Evolutionary conservation across 108 stramenopile genomes (phyloP), one percentile per base, ranked within the genome.

Genomic region (Pseudonitzschia pungens): DNA sequence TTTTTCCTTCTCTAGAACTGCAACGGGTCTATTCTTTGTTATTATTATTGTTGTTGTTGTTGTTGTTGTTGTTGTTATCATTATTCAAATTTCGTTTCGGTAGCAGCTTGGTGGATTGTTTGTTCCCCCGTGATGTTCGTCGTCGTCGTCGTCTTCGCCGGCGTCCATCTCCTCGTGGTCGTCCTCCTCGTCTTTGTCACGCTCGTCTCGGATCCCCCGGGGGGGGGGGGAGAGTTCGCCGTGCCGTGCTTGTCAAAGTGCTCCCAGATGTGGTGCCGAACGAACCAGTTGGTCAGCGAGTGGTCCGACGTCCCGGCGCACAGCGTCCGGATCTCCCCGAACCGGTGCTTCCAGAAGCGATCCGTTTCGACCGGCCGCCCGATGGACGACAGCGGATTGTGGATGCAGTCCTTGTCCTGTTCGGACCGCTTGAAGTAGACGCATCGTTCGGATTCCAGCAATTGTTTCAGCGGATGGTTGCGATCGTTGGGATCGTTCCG

Each of bases 221-320:
- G n/a, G n/a, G n/a, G n/a, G n/a, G n/a, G n/a, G n/a, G n/a, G n/a
- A n/a, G n/a, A 6, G 36, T 36, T 36, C 36, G 36, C 36, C 6
- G 36, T 43, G 43, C 48, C 22, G 45, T 32, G 36, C 27, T 72
- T 6, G 77, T 93, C 92, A 77, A 93, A 93, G 79, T 93, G 92
- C 2, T 82, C 76, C 89, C 88, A 91, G 72, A 93, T 93, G 28
- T 77, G 69, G 20, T 56, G 56, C 43, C 78, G 78, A 7, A 85
- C 86, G 67, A 77, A 84, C 80, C 79, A 89, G 71, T 91, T 89
- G 9, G 83, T 88, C 62, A 90, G 71, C 15, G 89, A 84, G 69
- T 93, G 92, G 67, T 93, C 89, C 2, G 86, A 69, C 3, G 92
- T 91, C 22, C 92, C 92, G 4, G 92, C 92, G 74, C 88, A 89